Evolutionary conservation across 2,329 filamentous ascomycete genomes (phyloP), one percentile per base, ranked within the genome.

Genomic region (Pezicula carpinea): DNA sequence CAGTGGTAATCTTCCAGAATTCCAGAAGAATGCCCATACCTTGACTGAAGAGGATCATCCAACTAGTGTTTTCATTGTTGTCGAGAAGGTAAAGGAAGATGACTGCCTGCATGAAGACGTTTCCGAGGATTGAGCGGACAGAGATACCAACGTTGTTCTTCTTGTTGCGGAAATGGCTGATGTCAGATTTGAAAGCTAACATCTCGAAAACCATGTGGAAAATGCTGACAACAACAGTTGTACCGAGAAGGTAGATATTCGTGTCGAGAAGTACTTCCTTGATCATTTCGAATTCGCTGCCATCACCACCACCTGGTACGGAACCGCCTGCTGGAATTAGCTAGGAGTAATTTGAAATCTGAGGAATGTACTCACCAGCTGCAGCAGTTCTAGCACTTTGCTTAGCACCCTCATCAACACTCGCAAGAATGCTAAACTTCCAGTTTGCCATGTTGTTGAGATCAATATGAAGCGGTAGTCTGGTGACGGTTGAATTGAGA

Each of bases 141-240:
- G 91, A 96, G 39, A 96, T 95, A 53, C 93, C 93, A 22, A 99
- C 87, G 49, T 96, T 93, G 72, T 97, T 95, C 76, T 99, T 99
- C 85, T 99, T 99, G 75, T 97, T 96, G 64, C 91, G 89, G 82
- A 93, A 99, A 70, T 99, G 93, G 41, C 90, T 83, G 65, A 99
- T 96, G 65, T 99, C 93, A 64, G 87, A 96, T 62, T 95, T 96
- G 73, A 99, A 99, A 2, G 93, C 93, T 29, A 99, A 79, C 62
- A 87, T 91, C 69, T 99, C 93, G 54, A 99, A 92, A 57, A 99
- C 74, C 78, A 96, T 90, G 70, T 99, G 93, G 33, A 93, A 76
- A 48, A 99, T 78, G 54, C 83, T 91, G 58, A 95, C 93, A 7
- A 95, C 67, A 21, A 82, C 82, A 1, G 93, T 99, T 26, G 95